Evolutionary conservation across 169 alveolate species (phyloP), one percentile per base, ranked within the genome.

Genomic region (Cryptosporidium ubiquitum): DNA sequence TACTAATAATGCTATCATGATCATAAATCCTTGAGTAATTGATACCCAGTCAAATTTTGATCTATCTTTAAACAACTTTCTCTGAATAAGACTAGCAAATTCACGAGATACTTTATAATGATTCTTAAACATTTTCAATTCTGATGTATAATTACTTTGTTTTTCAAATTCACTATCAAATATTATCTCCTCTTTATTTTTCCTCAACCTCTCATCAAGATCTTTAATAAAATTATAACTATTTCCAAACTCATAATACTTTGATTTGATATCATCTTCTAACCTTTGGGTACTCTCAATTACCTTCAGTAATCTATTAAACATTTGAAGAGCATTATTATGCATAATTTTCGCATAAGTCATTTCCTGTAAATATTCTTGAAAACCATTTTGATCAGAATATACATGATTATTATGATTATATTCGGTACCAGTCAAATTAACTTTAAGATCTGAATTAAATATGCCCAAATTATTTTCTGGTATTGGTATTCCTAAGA

Each of bases 321-420:
- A 61, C 23, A 79, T 26, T 61, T 79, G 89, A 37, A 79, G 23
- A 23, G 89, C 89, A 79, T 79, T 79, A 29, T 79, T 79, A 64
- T 79, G 89, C 7, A 64, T 42, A n/a, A 64, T 26, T 64, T 64
- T 60, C 14, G 89, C 68, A 18, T 49, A 31, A 3, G 10, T 29
- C 6, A 73, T 55, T 31, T 55, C 66, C 2, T 55, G 66, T 55
- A 23, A 26, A 55, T n/a, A 10, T 26, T 20, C 5, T 55, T n/a
- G 35, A n/a, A 42, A 42, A 7, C 10, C 10, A 12, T 42, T 42
- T 5, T 55, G 35, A 55, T 4, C 4, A 23, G 20, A 16, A 5
- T 7, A n/a, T 10, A 1, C 0, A 20, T 26, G 26, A 20, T 55
- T n/a, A 26, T 20, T 2, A 55, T 55, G 0, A 55, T 26, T 16